Evolutionary conservation across 2,329 filamentous ascomycete species (phyloP).

Genomic region (Mariannaea elegans): DNA sequence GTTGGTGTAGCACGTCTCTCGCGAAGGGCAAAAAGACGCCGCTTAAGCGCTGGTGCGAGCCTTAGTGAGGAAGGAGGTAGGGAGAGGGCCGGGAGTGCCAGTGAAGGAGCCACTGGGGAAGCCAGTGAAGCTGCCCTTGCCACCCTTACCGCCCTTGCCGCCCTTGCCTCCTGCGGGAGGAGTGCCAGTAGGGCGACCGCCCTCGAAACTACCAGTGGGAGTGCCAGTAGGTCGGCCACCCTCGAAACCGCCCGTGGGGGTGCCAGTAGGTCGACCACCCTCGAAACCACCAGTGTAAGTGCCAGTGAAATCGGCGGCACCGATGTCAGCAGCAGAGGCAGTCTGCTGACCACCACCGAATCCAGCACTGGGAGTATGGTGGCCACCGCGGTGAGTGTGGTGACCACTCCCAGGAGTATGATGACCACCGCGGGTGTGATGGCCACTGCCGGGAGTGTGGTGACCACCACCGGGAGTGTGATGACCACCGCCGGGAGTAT

Average conservation of each 20-base stretch:
- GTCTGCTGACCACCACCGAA: not conserved
- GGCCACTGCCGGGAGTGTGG: no score
- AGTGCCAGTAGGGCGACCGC: not conserved
- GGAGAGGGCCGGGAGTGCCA: not conserved
- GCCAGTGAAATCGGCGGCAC: not conserved
- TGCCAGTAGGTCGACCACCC: not conserved
- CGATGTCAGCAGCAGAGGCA: not conserved
- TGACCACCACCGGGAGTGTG: not conserved
- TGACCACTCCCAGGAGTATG: not conserved
- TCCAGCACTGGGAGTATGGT: no score
- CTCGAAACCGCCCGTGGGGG: conserved; percentile 6
- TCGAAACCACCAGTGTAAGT: not conserved
- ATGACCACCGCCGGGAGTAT: not conserved
- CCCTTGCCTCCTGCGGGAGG: conserved; percentile 3
- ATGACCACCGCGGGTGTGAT: no score
- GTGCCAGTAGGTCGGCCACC: conserved; percentile 2
- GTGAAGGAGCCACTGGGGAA: conserved; percentile 9
- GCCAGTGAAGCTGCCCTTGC: not conserved
- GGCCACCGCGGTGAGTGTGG: not conserved
- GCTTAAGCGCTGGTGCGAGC: conserved; percentile 11
- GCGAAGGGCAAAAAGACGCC: not conserved
- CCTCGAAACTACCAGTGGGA: not conserved
- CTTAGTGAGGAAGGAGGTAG: conserved; percentile 23
- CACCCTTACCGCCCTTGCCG: conserved; percentile 3
- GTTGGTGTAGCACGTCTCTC: conserved; percentile 5